These are phyloP conservation scores for Tylopilus sp. DNA, from an alignment of 1,284 basidiomycete species.

Conservation along the genomic window DNA sequence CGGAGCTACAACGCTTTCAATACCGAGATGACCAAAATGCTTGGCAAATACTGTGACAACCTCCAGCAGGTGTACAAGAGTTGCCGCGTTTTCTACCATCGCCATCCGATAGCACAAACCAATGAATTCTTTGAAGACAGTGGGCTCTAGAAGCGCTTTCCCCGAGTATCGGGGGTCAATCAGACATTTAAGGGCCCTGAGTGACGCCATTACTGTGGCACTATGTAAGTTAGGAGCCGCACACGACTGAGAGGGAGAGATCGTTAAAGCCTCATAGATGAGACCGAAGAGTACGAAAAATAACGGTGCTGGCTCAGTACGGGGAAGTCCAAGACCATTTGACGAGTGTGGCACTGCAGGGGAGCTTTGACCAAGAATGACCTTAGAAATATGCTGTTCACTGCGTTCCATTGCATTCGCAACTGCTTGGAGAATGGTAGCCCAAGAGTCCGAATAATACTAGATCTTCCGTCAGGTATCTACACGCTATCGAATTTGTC, in stretches of 20 bases:
- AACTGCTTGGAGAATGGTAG: constrained; percentile 83
- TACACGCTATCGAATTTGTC: background rate
- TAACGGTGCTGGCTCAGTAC: constrained; percentile 73
- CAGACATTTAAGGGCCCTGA: constrained; percentile 77
- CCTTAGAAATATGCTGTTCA: constrained; percentile 68
- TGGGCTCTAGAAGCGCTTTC: constrained; percentile 71
- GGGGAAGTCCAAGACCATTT: constrained; percentile 28
- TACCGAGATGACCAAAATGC: constrained; percentile 44
- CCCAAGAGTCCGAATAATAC: constrained; percentile 88
- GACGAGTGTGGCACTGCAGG: constrained; percentile 21
- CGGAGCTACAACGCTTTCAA: constrained; percentile 20
- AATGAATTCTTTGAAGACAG: constrained; percentile 88
- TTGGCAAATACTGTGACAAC: constrained; percentile 65
- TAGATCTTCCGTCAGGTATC: constrained; percentile 33
- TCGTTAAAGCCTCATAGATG: constrained; percentile 84
- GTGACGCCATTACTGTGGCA: constrained; percentile 63
- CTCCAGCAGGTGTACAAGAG: constrained; percentile 76
- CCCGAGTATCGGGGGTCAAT: constrained; percentile 81
- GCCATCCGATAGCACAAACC: constrained; percentile 87
- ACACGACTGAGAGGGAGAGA: constrained; percentile 58
- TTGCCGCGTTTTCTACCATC: constrained; percentile 75
- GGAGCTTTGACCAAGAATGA: constrained; percentile 70
- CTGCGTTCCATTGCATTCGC: constrained; percentile 73
- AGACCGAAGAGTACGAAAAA: constrained; percentile 93
- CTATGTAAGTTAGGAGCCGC: constrained; percentile 39